Base-by-base conservation (phyloP, 805 yeast genomes). In the Maudiozyma barnettii region DNA sequence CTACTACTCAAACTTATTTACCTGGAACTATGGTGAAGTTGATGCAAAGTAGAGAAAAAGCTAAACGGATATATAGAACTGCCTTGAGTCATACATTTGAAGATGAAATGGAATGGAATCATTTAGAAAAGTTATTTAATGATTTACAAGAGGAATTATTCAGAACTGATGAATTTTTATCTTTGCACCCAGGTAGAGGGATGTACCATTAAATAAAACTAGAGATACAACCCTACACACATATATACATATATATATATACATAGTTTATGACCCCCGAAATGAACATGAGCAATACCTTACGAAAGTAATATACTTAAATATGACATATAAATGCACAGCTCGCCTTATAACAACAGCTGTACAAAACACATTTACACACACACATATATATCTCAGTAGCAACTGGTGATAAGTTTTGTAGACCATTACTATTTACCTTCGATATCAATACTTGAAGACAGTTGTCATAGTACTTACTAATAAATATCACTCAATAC, bases 161-260 rank as follows among this genome's bases (percentile, higher is more conserved):
- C 12, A 47, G 54, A n/a, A 53, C 55, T 4, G 52, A 52, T n/a
- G 51, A 51, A 5, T 35, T 52, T 19, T 20, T 57, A 13, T 43
- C 49, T 13, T 39, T 56, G 20, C 51, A 56, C 41, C 53, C 53
- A 7, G 48, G 56, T 30, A 49, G 59, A 43, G 57, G 59, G 13
- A 19, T 41, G 2, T 54, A 45, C 37, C 45, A 55, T 29, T 54
- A 42, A 44, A 37, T 16, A 1, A 14, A 22, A n/a, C n/a, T n/a
- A n/a, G n/a, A n/a, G n/a, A n/a, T n/a, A n/a, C n/a, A n/a, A n/a
- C n/a, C n/a, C n/a, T 29, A 4, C 31, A 10, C 13, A 2, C 2
- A 29, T 29, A 29, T 10, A 8, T 29, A 29, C 7, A 31, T 31
- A 31, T 31, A 31, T 31, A 4, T 14, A 33, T 4, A 33, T 5